Base-by-base conservation (phyloP, 441 rosid genomes). In the Brassica hybrid region DNA sequence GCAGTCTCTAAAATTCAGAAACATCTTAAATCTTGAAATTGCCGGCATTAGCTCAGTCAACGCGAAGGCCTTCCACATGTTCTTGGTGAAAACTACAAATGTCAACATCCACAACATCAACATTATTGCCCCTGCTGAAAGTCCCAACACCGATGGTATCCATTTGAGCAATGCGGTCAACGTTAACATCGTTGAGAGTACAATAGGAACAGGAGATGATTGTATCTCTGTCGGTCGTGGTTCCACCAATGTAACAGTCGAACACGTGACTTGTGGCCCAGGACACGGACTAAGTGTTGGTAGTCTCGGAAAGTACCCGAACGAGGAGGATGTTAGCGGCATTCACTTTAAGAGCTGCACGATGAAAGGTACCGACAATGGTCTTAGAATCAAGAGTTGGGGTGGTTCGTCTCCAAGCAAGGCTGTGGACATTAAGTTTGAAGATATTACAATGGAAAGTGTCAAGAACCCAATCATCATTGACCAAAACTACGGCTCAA, bases 281-380 rank as follows among this genome's bases (percentile, higher is more conserved):
- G 98, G 94, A 32, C 97, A 93, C 60, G 97, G 97, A 45, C 21
- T 89, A 76, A 90, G 94, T 56, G n/a, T 89, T 14, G 94, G 94
- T 9, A 89, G 97, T 84, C 88, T 89, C 27, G 96, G 97, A 10
- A 88, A 84, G 84, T 81, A 81, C 78, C 7, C 18, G 1, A 70
- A 80, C 14, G 96, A 88, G 80, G 78, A 79, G 66, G 83, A 85
- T 14, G 95, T 92, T 63, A 72, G 30, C 5, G 87, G 82, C 3
- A 69, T 90, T 2, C 4, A 41, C 2, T 86, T 92, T 6, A 82
- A 2, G 16, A 82, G 89, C 67, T 84, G 94, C 78, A 88, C 88
- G 1, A 36, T 92, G 73, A 23, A n/a, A 7, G 67, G 34, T 3
- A 85, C 94, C 0, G 77, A 79, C 23, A 91, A 91, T 76, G 98